phyloP scores from a whole-genome alignment of 495 filamentous ascomycete genomes.

The Annulohypoxylon moriforme region DNA sequence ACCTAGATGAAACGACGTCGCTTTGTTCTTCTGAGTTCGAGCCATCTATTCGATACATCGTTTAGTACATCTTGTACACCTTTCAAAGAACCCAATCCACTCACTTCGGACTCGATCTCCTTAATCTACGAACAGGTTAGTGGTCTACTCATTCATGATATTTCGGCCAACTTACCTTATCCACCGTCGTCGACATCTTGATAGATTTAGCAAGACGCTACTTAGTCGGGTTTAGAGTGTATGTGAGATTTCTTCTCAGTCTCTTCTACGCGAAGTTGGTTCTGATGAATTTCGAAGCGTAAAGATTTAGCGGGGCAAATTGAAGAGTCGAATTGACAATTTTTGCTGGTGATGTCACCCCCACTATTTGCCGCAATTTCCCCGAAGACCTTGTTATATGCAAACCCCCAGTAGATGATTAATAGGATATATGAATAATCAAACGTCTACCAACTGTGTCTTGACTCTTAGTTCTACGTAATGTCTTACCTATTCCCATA shows the following conservation, averaged over 20 bases:
- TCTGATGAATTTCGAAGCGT: conserved; percentile 24
- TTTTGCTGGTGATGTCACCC: conserved; percentile 47
- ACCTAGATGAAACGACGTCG: conserved; percentile 86
- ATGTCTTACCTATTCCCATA: neutral
- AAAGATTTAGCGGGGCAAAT: conserved; percentile 42
- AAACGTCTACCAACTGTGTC: neutral
- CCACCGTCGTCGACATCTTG: conserved; percentile 94
- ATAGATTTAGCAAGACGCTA: conserved; percentile 37
- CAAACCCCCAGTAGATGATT: conserved; percentile 2
- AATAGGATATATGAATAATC: neutral
- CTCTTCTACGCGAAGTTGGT: conserved; percentile 10
- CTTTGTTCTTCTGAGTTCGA: conserved; percentile 97
- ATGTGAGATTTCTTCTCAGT: conserved; percentile 4
- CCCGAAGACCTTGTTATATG: conserved; percentile 5
- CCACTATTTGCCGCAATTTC: conserved; percentile 41
- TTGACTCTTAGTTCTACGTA: neutral
- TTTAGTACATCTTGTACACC: conserved; percentile 36
- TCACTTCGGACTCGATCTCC: conserved; percentile 91
- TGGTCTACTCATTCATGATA: neutral
- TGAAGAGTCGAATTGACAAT: conserved; percentile 37
- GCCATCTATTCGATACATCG: conserved; percentile 72
- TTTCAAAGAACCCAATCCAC: conserved; percentile 38
- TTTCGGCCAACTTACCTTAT: conserved; percentile 73
- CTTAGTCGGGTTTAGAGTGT: neutral
- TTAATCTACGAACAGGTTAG: conserved; percentile 78